Base-by-base conservation (phyloP, 805 yeast species). In the Lachancea mirantina region DNA sequence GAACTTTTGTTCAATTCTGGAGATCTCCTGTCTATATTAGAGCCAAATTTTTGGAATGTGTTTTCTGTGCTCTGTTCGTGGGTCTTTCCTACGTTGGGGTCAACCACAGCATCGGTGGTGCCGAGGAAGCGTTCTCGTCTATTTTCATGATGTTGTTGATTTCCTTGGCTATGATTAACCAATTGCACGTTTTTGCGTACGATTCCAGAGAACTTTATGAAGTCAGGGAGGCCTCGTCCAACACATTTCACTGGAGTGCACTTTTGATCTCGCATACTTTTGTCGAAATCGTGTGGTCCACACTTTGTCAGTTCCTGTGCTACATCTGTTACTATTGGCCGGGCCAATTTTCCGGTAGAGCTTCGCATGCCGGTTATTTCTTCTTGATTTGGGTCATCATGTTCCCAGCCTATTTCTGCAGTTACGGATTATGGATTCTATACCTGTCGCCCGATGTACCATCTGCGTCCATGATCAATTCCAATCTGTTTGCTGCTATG, bases 171-270 rank as follows among this genome's bases (percentile, higher is more conserved):
- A 59, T 78, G 62, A 58, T 72, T 28, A 72, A 77, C 47, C 87
- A 80, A 55, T 65, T 73, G 61, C 67, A 75, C 40, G 84, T 83
- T 15, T 62, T 71, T 47, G 81, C 67, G 45, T 71, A 70, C 26
- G 54, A 58, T 28, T 78, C 75, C 47, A 67, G 87, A 59, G 73
- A 72, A 40, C 55, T 79, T 22, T 79, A 75, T 45, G 87, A 79
- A 55, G 81, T 71, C 27, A 70, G 88, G 56, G 88, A 79, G 55
- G 68, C 82, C 35, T 82, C 83, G 19, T 75, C 85, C 1, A 77
- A 70, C 50, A 75, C 84, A 3, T 80, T 76, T 57, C 65, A 74
- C 30, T 79, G 87, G 87, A 46, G 64, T 47, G 74, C 76, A 1
- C 73, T 78, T 34, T 55, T 78, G 35, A 32, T 62, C 41, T 55